Evolutionary conservation across 768 basidiomycete genomes (phyloP), one percentile per base, ranked within the genome.

Genomic region (Jaapia argillacea): DNA sequence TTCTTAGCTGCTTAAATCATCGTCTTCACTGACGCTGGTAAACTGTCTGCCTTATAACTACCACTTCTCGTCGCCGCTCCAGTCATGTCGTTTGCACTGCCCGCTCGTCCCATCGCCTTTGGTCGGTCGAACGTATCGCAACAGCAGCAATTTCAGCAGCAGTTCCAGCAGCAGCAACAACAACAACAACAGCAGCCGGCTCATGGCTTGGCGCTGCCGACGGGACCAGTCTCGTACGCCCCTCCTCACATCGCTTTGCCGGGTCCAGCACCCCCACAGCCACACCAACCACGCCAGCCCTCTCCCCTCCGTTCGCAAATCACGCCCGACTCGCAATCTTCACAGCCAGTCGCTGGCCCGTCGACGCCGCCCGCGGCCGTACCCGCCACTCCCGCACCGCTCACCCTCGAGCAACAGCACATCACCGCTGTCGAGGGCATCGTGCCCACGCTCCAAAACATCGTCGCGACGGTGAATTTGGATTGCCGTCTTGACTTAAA

Each of bases 401-500:
- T 89, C 50, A 87, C 86, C 1, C 81, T 88, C 47, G 88, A 91
- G 62, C 88, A 91, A 49, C 88, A 91, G 54, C 87, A 94, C 59
- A 94, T 97, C 53, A 96, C 92, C 13, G 90, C 91, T 35, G 92
- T 94, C 14, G 89, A 96, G 62, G 96, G 94, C 46, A 93, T 98
- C 54, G 94, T 98, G 5, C 96, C 94, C n/a, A 97, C 92, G 2
- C 74, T 99, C 41, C 94, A 99, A 76, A 99, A 98, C 67, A 98
- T 98, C 48, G 96, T 99, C 52, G 94, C 96, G 4, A 99, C 96
- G 4, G 94, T 98, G 62, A 98, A 97, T 57, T 76, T 99, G 22
- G 94, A 96, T 62, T 97, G 93, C 51, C 79, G 93, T 31, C 73
- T 99, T 40, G 96, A 98, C 62, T 70, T 99, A 43, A 99, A 99